Evolutionary conservation across 75 land plant species (phyloP).

Genomic region (Picea sitchensis): DNA sequence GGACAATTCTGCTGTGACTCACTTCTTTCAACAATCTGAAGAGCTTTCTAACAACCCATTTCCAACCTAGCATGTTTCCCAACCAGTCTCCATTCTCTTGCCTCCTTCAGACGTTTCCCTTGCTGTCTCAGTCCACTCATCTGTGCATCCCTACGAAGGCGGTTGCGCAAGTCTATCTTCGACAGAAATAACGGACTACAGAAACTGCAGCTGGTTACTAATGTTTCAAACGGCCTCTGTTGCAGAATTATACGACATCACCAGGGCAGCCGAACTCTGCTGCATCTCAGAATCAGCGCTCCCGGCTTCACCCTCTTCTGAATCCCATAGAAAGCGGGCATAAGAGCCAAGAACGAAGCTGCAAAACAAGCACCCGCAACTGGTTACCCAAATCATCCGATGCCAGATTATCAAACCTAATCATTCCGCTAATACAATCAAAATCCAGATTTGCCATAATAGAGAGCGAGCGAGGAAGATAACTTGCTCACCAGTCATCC

Average conservation of each 20-base stretch:
- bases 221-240: constrained; percentile 2
- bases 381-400: not conserved
- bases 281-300: constrained; percentile 3
- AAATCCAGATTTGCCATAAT: not conserved
- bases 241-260: not conserved
- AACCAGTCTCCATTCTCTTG: too few relatives aligned
- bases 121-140: too few relatives aligned
- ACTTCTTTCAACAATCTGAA: too few relatives aligned
- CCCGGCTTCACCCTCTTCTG: constrained; percentile 47
- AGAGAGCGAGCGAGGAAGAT: not conserved
- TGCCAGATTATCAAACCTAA: not conserved
- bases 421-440: not conserved
- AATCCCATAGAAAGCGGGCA: constrained; percentile 72
- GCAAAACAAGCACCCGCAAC: constrained; percentile 20
- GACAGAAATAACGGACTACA: not conserved
- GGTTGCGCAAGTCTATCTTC: too few relatives aligned
- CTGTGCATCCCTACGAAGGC: too few relatives aligned
- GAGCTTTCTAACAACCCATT: too few relatives aligned
- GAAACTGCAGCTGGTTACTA: not conserved
- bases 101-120: too few relatives aligned
- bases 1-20: too few relatives aligned
- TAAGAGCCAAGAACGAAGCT: constrained; percentile 65
- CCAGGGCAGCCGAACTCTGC: not conserved
- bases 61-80: too few relatives aligned
- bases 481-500: constrained; percentile 50